Evolutionary conservation across 805 yeast species (phyloP).

Genomic region (Lipomyces starkeyi): DNA sequence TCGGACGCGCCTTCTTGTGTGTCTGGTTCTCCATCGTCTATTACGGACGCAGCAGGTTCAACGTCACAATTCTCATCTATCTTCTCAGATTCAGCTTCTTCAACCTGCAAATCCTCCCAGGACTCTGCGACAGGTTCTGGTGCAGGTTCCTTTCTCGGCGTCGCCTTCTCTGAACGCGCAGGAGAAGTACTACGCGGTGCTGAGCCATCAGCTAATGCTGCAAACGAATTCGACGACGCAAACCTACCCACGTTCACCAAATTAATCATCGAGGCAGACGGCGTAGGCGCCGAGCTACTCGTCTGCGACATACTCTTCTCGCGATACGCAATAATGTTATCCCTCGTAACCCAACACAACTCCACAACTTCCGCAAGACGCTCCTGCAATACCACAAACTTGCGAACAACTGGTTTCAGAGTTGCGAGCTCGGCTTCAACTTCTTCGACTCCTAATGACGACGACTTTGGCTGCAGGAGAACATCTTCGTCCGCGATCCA

Average conservation of each 20-base stretch:
- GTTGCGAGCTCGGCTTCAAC: conserved; percentile 28
- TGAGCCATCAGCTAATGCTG: conserved; percentile 20
- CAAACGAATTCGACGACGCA: conserved; percentile 22
- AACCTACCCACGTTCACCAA: background rate
- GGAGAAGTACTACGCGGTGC: background rate
- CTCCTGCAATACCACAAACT: conserved; percentile 8
- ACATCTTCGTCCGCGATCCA: conserved; percentile 39
- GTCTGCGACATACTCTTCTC: conserved; percentile 24
- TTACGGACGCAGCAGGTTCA: background rate
- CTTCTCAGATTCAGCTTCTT: conserved; percentile 11
- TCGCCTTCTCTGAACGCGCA: background rate
- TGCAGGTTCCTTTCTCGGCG: conserved; percentile 10
- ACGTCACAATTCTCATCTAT: background rate
- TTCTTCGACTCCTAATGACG: conserved; percentile 18
- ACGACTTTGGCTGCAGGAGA: conserved; percentile 23
- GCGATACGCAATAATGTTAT: conserved; percentile 31
- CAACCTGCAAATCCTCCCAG: conserved; percentile 37
- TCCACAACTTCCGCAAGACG: conserved; percentile 26
- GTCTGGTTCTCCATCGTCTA: background rate
- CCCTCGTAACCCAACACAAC: conserved; percentile 36
- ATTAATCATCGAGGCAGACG: conserved; percentile 7
- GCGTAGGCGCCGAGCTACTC: conserved; percentile 11
- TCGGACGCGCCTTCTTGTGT: background rate
- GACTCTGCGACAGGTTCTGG: conserved; percentile 32
- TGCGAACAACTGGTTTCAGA: conserved; percentile 23